Evolutionary conservation across 2,329 filamentous ascomycete genomes (phyloP).

Genomic region (Xylaria digitata): DNA sequence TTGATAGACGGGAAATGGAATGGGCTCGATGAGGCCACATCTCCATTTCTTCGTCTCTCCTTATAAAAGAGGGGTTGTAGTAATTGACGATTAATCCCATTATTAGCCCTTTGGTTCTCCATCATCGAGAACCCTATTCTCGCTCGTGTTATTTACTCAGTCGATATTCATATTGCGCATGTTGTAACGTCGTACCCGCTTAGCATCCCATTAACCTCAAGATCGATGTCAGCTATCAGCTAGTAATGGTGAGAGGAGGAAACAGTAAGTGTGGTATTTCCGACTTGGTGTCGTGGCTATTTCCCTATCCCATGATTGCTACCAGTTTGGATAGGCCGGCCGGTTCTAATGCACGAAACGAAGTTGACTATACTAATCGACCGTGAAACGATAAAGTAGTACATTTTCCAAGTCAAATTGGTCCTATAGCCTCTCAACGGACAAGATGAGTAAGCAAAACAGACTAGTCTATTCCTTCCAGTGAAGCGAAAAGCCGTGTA

Average conservation of each 20-base stretch:
- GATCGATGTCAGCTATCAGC: background rate
- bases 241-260: background rate
- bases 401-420: background rate
- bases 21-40: slow-evolving; percentile 7
- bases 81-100: slow-evolving; percentile 24
- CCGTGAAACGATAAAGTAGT: background rate
- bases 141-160: background rate
- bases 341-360: background rate
- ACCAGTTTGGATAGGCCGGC: too few relatives aligned
- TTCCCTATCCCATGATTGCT: background rate
- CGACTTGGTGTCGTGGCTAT: too few relatives aligned
- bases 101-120: slow-evolving; percentile 2
- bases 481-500: background rate
- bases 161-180: slow-evolving; percentile 1
- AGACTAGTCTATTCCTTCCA: background rate
- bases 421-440: background rate
- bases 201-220: too few relatives aligned
- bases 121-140: background rate
- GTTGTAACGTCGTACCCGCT: background rate
- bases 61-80: slow-evolving; percentile 21
- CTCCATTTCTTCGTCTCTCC: slow-evolving; percentile 19
- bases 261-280: background rate
- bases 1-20: slow-evolving; percentile 10
- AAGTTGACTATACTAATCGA: background rate
- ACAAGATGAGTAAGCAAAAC: background rate